Percentiles rank a stretch among this genome's conserved stretches.
These are phyloP conservation scores for Gossypium raimondii DNA, from an alignment of 345 rosid species.

Conservation along the genomic window DNA sequence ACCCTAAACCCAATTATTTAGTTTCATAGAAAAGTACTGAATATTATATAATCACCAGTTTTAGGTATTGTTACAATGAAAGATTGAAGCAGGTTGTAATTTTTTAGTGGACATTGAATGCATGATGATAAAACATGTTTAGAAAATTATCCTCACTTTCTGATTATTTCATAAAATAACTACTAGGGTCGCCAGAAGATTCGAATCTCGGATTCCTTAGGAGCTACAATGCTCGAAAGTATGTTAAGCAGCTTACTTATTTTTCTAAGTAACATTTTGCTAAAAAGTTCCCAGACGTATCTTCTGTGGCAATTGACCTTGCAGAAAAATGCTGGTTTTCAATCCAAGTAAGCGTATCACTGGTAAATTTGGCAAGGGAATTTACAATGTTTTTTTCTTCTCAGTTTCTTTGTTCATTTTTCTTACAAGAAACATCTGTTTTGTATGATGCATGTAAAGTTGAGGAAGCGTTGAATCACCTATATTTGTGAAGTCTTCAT, in stretches of 20 bases:
- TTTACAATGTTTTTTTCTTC: background rate
- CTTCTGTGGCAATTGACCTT: constrained; percentile 20
- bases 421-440: background rate
- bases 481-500: background rate
- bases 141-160: background rate
- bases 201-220: background rate
- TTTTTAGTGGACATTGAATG: too few species aligned
- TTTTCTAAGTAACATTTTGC: background rate
- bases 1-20: background rate
- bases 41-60: background rate
- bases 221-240: background rate
- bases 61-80: too few species aligned
- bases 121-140: background rate
- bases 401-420: background rate
- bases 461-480: background rate
- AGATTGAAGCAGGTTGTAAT: background rate
- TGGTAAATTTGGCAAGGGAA: constrained; percentile 25
- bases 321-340: constrained; percentile 32
- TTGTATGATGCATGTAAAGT: background rate
- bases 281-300: background rate
- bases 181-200: background rate
- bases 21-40: background rate
- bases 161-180: background rate
- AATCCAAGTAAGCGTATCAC: constrained; percentile 73
- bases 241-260: background rate